Percentiles rank a stretch among this genome's conserved stretches.
Evolutionary conservation across 345 rosid species (phyloP).

Genomic region (Ceriops zippeliana): DNA sequence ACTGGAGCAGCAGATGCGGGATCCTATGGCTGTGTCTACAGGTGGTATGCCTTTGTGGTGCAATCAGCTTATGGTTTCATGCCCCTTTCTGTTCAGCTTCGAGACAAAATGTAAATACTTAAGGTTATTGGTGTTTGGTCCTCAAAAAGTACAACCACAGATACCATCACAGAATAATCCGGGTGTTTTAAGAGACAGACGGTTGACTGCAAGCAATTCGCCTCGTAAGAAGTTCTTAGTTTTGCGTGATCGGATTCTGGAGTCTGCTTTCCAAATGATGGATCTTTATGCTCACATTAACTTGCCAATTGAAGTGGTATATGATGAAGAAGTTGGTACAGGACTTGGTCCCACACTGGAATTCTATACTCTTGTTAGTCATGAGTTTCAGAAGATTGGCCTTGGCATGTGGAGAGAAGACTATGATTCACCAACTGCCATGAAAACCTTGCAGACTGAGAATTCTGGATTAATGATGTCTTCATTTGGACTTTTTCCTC

Average conservation of each 20-base stretch:
- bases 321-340: constrained; percentile 89
- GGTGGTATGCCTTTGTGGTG: constrained; percentile 89
- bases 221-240: constrained; percentile 77
- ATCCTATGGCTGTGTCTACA: constrained; percentile 56
- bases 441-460: constrained; percentile 19
- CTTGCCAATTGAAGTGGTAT: constrained; percentile 74
- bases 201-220: constrained; percentile 33
- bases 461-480: constrained; percentile 33
- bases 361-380: constrained; percentile 83
- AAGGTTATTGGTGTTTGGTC: constrained; percentile 72
- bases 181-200: constrained; percentile 50
- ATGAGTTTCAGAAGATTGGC: constrained; percentile 71
- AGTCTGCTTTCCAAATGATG: constrained; percentile 83
- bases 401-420: constrained; percentile 91
- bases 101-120: constrained; percentile 76
- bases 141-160: constrained; percentile 39
- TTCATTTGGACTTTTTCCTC: constrained; percentile 72
- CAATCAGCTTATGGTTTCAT: constrained; percentile 71
- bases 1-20: constrained; percentile 89
- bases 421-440: constrained; percentile 27
- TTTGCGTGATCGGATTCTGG: constrained; percentile 63
- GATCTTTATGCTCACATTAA: constrained; percentile 52
- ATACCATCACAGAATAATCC: constrained; percentile 39
- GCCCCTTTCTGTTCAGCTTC: constrained; percentile 87
- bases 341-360: constrained; percentile 99